Evolutionary conservation across 2,329 filamentous ascomycete species (phyloP).

Genomic region (Pyrenophora teres): DNA sequence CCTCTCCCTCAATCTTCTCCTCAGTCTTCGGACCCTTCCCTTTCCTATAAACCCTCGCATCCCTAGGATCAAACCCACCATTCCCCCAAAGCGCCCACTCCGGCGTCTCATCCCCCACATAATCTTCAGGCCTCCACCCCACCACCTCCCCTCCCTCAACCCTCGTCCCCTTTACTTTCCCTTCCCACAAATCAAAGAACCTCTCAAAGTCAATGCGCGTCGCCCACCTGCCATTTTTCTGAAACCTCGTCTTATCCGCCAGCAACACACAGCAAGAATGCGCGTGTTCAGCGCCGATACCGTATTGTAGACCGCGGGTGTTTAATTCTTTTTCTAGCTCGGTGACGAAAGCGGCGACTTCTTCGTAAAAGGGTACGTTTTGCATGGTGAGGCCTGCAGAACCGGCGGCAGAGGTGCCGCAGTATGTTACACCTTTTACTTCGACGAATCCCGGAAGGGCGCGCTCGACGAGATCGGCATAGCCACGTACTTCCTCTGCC

Average conservation of each 20-base stretch:
- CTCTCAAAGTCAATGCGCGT: constrained; percentile 87
- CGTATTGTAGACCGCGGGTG: constrained; percentile 75
- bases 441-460: constrained; percentile 91
- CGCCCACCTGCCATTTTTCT: constrained; percentile 79
- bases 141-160: constrained; percentile 52
- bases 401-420: constrained; percentile 83
- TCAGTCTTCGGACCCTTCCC: constrained; percentile 61
- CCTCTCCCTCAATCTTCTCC: background rate
- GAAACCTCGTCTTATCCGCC: constrained; percentile 76
- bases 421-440: constrained; percentile 96
- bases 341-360: constrained; percentile 80
- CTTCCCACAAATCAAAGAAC: constrained; percentile 84
- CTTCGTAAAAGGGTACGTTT: constrained; percentile 95
- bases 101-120: constrained; percentile 81
- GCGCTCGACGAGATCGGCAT: constrained; percentile 84
- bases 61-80: constrained; percentile 90
- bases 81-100: constrained; percentile 96
- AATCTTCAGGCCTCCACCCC: constrained; percentile 88
- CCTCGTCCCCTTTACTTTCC: constrained; percentile 45
- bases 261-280: constrained; percentile 93
- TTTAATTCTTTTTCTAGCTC: constrained; percentile 72
- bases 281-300: constrained; percentile 91
- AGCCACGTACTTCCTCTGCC: constrained; percentile 88
- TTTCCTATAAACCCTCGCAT: constrained; percentile 85
- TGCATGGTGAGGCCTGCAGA: constrained; percentile 92